These are phyloP conservation scores for Arthrinium phaeospermum DNA, from an alignment of 2,329 filamentous ascomycete genomes.

Conservation along the genomic window DNA sequence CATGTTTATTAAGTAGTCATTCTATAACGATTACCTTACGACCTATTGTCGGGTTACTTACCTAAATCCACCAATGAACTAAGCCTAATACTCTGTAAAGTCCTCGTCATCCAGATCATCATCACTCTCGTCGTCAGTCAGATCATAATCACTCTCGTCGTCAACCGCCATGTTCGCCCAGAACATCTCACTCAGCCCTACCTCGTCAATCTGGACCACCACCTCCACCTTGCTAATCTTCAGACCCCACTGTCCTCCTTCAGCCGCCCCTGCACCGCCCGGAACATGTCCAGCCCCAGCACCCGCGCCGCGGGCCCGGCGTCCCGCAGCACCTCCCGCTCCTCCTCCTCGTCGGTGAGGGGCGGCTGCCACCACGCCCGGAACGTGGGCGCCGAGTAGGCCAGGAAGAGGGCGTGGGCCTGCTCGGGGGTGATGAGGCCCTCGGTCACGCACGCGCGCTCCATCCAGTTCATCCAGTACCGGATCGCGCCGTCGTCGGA, in stretches of 20 bases:
- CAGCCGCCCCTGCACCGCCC: background rate
- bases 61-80: background rate
- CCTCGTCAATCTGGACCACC: background rate
- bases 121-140: too few relatives aligned
- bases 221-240: background rate
- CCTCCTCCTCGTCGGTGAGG: too few relatives aligned
- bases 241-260: background rate
- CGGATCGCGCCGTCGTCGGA: background rate
- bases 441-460: background rate
- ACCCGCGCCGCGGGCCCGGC: background rate
- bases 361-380: too few relatives aligned
- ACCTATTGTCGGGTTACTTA: background rate
- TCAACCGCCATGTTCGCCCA: too few relatives aligned
- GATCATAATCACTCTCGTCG: too few relatives aligned
- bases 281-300: background rate
- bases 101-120: too few relatives aligned
- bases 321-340: background rate
- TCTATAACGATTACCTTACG: background rate
- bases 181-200: too few relatives aligned
- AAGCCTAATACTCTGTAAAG: too few relatives aligned
- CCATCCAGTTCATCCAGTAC: background rate
- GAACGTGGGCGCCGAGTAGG: too few relatives aligned
- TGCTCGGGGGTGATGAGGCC: background rate
- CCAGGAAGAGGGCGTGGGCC: background rate
- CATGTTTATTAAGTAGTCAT: background rate